Percentiles rank a stretch among this genome's conserved stretches.
phyloP scores from a whole-genome alignment of 257 asterid genomes.

The Jaltomata sinuosa region DNA sequence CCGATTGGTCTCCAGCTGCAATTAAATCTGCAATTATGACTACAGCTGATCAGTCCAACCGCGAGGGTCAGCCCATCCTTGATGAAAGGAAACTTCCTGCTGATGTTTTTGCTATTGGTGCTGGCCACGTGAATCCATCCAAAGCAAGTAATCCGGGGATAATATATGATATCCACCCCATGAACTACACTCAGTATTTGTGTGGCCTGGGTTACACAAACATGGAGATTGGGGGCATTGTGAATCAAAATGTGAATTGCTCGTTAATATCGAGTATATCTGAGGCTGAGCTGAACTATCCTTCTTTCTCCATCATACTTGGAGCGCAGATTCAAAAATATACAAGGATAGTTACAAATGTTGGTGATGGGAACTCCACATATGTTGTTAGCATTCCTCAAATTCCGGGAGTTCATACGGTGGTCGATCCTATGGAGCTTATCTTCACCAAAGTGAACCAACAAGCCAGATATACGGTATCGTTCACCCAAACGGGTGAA shows the following conservation, averaged over 20 bases:
- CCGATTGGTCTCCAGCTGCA: no score
- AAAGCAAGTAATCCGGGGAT: constrained; percentile 24
- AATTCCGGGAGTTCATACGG: not conserved
- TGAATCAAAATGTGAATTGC: constrained; percentile 1
- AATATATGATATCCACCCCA: constrained; percentile 7
- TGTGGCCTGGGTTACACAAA: constrained; percentile 11
- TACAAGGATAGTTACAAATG: constrained; percentile 30
- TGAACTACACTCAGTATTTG: constrained; percentile 15
- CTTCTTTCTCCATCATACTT: constrained; percentile 14
- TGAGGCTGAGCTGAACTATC: constrained; percentile 24
- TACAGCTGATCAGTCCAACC: no score
- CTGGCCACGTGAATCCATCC: constrained; percentile 23
- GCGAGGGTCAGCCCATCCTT: no score
- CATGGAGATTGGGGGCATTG: not conserved
- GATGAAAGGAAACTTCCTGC: not conserved
- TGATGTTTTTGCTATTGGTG: constrained; percentile 14
- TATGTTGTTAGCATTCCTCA: not conserved
- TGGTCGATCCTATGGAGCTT: constrained; percentile 4
- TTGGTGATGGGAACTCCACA: constrained; percentile 15
- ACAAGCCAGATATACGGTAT: constrained; percentile 1
- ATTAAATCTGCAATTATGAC: no score
- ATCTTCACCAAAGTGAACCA: constrained; percentile 6
- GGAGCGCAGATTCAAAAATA: not conserved
- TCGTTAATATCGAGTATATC: not conserved
- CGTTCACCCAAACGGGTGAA: not conserved